Base-by-base conservation (phyloP, 2,329 filamentous ascomycete species). In the Fusarium subtropicale region DNA sequence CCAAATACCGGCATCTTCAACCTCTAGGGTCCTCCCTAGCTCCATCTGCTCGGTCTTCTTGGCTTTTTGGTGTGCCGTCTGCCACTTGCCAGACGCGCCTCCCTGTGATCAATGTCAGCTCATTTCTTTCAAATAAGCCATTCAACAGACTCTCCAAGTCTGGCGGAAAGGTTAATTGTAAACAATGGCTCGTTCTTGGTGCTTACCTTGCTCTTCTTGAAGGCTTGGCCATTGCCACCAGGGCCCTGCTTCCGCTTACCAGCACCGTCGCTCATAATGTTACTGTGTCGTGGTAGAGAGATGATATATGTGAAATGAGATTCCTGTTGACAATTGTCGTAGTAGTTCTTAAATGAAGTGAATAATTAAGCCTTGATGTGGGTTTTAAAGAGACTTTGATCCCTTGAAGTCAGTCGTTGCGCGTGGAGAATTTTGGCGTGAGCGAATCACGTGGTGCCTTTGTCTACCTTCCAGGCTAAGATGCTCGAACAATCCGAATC, bases 1-100 rank as follows among this genome's bases (percentile, higher is more conserved):
- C 91, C 91, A 95, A 61, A 95, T 89, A 7, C 92, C 92, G 54
- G 85, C 82, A 74, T 94, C 91, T 7, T 91, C 91, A 7, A 90
- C 82, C 71, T 92, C 87, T 48, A 94, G 79, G 15, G 78, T 76
- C 39, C 79, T 82, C 41, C 83, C 83, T 69, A 79, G 71, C 39
- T 80, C 81, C 16, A 79, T 79, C 64, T 79, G 77, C 52, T 80
- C 77, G 22, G 81, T 80, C 44, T 81, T 70, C 74, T 85, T 89
- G 34, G 81, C 79, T 72, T 84, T 82, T 46, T 90, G 87, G 64
- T 88, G 85, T 16, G 88, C 81, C 28, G 88, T 90, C 74, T 86
- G 84, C 88, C 88, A 91, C 75, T 84, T 87, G 13, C 87, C 87
- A 60, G 80, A 80, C 58, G 81, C 85, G 58, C 87, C 86, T 36